Base-by-base conservation (phyloP, 1,139 yeast genomes). In the Candida freyschussii region DNA sequence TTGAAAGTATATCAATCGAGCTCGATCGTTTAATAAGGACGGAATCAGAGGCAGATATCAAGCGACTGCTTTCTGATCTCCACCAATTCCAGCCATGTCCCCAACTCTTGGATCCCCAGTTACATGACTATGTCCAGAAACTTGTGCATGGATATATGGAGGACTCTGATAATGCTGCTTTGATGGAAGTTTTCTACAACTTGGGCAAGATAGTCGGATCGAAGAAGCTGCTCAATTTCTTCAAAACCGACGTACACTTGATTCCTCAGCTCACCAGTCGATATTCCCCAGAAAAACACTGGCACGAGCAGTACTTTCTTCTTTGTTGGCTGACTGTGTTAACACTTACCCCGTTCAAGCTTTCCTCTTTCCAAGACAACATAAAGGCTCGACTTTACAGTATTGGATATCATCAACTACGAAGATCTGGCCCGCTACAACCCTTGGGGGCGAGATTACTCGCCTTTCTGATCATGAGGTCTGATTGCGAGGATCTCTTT, bases 311-410 rank as follows among this genome's bases (percentile, higher is more conserved):
- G 9, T 84, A 75, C 45, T 55, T 78, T 4, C 54, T 78, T 27
- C 57, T 86, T n/a, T 60, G 83, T 7, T 87, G 96, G 95, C 61
- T 85, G 12, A 69, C 82, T 1, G 74, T 79, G 18, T 59, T 86
- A 13, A 71, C 77, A 0, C 58, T 83, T 21, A 76, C 78, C 0
- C 96, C 97, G 0, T 87, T 87, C 50, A 67, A 71, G 4, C 60
- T 87, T 26, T 57, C 54, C 1, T 50, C 60, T 0, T 59, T 80
- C 27, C 27, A 39, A 5, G 61, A 60, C 11, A 52, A 56, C 5
- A 43, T 75, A 10, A 59, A 67, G 2, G 33, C 43, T 0, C 34
- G 56, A 7, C 47, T 83, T 0, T 66, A 61, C 34, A 31, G 46
- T 0, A 43, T 67, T 7, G 67, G 69, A 3, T 17, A 44, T 13